Conservation (phyloP, 768 basidiomycete species). For the Chalciporus pseudorubinellus region DNA sequence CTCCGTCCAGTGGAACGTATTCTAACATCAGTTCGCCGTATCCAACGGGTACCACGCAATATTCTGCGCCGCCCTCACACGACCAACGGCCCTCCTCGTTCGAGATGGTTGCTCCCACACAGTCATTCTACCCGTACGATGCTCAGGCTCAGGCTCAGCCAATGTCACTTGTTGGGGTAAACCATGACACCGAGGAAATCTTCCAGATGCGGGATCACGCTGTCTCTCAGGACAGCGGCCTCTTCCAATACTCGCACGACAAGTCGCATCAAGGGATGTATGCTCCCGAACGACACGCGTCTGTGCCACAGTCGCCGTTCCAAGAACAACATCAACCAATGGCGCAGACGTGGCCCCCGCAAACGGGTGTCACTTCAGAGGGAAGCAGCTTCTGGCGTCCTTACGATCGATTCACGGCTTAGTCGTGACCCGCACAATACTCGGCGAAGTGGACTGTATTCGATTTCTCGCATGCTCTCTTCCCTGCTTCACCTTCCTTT, state of each 20-base stretch:
- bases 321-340: constrained; percentile 16
- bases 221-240: constrained; percentile 13
- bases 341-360: constrained; percentile 18
- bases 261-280: constrained; percentile 26
- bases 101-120: constrained; percentile 17
- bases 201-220: constrained; percentile 18
- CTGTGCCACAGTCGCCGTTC: constrained; percentile 22
- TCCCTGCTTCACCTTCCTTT: neutral
- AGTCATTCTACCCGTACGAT: constrained; percentile 23
- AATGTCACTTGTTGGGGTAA: constrained; percentile 20
- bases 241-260: constrained; percentile 22
- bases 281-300: constrained; percentile 20
- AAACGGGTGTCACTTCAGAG: constrained; percentile 13
- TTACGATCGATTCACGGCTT: constrained; percentile 26
- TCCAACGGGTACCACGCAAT: constrained; percentile 16
- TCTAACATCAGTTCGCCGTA: constrained; percentile 27
- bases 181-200: constrained; percentile 14
- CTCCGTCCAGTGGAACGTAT: constrained; percentile 24
- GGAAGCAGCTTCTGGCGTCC: constrained; percentile 24
- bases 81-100: constrained; percentile 22
- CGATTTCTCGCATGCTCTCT: neutral
- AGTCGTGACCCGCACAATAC: constrained; percentile 2
- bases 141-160: constrained; percentile 13
- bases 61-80: constrained; percentile 17
- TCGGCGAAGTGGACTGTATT: neutral